These are phyloP conservation scores for Mrakia gelida DNA, from an alignment of 768 basidiomycete species.

Conservation along the genomic window DNA sequence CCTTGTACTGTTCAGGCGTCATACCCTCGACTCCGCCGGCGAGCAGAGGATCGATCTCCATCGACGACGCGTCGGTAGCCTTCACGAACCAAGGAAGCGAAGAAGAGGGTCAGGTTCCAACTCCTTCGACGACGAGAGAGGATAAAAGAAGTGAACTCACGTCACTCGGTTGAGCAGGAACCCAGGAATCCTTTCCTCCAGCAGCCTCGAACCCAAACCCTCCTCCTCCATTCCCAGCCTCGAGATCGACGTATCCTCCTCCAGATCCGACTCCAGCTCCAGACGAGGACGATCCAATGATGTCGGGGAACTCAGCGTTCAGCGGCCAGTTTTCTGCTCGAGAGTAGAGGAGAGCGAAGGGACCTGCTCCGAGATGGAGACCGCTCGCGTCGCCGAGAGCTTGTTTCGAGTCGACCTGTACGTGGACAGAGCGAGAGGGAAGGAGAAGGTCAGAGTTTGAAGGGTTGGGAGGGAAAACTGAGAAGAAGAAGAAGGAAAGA, in stretches of 20 bases:
- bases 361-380: slow-evolving; percentile 6
- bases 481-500: not conserved
- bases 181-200: not conserved
- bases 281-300: not conserved
- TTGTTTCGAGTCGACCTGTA: not conserved
- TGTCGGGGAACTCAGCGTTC: not conserved
- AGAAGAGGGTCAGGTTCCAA: no score
- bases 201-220: not conserved
- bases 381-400: slow-evolving; percentile 1
- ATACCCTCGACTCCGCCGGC: no score
- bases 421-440: not conserved
- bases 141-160: not conserved
- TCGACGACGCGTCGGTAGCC: not conserved
- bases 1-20: no score
- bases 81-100: not conserved
- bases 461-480: not conserved
- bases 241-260: no score
- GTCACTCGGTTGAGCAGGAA: not conserved
- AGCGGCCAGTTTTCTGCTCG: slow-evolving; percentile 3
- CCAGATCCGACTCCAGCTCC: no score
- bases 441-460: not conserved
- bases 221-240: not conserved
- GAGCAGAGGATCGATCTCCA: not conserved
- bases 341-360: slow-evolving; percentile 10
- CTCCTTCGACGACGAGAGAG: not conserved